Conservation (phyloP, 2,329 filamentous ascomycete species). For the Colletotrichum cordylinicola region DNA sequence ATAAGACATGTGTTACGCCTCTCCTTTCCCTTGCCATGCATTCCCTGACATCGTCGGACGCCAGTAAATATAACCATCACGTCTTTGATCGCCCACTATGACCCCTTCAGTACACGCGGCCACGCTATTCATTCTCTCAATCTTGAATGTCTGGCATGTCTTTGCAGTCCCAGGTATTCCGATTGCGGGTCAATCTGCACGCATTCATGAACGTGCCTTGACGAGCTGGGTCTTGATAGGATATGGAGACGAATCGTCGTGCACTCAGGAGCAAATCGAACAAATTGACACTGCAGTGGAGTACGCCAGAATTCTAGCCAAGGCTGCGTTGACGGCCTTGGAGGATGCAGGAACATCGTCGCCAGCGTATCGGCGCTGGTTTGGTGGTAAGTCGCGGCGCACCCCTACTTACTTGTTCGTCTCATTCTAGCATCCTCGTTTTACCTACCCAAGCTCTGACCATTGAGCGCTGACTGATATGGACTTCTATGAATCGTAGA, state of each 20-base stretch:
- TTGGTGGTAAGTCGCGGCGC: neutral
- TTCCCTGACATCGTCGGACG: no score
- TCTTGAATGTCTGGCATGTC: rapidly evolving
- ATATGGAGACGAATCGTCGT: neutral
- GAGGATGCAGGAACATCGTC: neutral
- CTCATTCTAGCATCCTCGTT: neutral
- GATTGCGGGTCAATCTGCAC: neutral
- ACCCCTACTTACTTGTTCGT: neutral
- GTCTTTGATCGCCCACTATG: no score
- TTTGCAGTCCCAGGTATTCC: neutral
- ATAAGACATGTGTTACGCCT: no score
- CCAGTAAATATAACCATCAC: no score
- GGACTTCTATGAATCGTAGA: no score
- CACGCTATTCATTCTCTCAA: neutral
- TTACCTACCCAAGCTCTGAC: rapidly evolving
- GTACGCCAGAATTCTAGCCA: neutral
- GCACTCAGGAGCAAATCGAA: neutral
- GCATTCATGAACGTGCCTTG: neutral
- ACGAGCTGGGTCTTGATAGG: neutral
- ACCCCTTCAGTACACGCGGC: rapidly evolving
- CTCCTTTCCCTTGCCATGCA: no score
- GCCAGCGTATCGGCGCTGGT: neutral
- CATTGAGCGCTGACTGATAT: rapidly evolving
- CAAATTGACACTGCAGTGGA: neutral
- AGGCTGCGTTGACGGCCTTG: neutral